Evolutionary conservation across 2,329 filamentous ascomycete genomes (phyloP).

Genomic region (Coleophoma eucalyptorum): DNA sequence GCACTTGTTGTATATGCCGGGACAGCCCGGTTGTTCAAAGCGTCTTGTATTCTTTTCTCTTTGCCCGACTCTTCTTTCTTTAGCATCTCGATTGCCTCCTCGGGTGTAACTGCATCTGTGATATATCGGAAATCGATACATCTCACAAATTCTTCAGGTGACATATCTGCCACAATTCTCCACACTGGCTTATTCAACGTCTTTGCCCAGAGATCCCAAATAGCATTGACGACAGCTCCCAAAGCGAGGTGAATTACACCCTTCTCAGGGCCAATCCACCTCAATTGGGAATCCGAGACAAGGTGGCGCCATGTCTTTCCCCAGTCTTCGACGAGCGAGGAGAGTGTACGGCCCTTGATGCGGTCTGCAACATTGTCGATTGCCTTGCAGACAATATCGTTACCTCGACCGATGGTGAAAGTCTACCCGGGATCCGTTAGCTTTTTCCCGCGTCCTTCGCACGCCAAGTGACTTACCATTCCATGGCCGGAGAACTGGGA

Average conservation of each 20-base stretch:
- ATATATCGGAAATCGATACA: slow-evolving; percentile 94
- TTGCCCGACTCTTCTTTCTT: slow-evolving; percentile 63
- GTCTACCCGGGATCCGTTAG: slow-evolving; percentile 25
- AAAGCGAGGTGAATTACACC: slow-evolving; percentile 88
- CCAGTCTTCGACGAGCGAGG: slow-evolving; percentile 74
- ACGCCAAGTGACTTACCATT: slow-evolving; percentile 52
- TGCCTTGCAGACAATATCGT: slow-evolving; percentile 83
- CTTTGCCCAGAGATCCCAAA: slow-evolving; percentile 93
- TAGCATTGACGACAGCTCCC: slow-evolving; percentile 79
- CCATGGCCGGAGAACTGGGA: slow-evolving; percentile 69
- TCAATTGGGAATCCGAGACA: slow-evolving; percentile 82
- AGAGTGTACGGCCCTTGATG: slow-evolving; percentile 68
- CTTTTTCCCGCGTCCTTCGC: background rate
- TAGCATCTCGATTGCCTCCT: slow-evolving; percentile 72
- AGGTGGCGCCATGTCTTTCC: slow-evolving; percentile 84
- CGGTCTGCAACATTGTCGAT: slow-evolving; percentile 74
- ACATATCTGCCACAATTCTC: slow-evolving; percentile 84
- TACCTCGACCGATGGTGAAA: slow-evolving; percentile 82
- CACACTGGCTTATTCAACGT: slow-evolving; percentile 80
- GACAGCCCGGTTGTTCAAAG: slow-evolving; percentile 67
- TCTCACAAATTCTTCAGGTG: slow-evolving; percentile 74
- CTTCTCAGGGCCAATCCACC: slow-evolving; percentile 91
- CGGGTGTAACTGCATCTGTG: slow-evolving; percentile 80
- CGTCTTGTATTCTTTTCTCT: slow-evolving; percentile 65
- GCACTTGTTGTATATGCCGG: slow-evolving; percentile 86